Percentiles rank a stretch among this genome's conserved stretches.
Evolutionary conservation across 306 rosid genomes (phyloP).

Genomic region (Ammopiptanthus mongolicus): DNA sequence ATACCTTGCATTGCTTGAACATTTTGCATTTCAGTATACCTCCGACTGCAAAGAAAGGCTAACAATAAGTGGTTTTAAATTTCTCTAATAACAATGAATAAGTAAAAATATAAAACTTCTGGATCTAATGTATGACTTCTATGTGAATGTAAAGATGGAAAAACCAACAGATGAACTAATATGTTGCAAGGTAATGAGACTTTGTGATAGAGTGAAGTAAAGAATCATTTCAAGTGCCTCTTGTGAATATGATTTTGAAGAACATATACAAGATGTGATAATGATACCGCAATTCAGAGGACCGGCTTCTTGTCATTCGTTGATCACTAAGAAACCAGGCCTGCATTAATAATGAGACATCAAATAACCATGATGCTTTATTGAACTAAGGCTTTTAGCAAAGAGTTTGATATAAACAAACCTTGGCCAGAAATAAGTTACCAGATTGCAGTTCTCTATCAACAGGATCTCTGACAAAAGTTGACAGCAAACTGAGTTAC

Average conservation of each 20-base stretch:
- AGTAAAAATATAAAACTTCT: neutral
- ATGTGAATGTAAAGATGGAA: neutral
- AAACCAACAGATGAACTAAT: neutral
- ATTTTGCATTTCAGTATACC: constrained; percentile 73
- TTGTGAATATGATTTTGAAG: constrained; percentile 20
- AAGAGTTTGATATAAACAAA: constrained; percentile 23
- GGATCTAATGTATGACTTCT: neutral
- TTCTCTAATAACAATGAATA: neutral
- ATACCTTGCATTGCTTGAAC: constrained; percentile 47
- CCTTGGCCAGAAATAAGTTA: constrained; percentile 81
- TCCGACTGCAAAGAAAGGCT: constrained; percentile 44
- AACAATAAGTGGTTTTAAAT: neutral
- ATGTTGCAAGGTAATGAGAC: constrained; percentile 6
- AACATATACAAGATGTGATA: neutral
- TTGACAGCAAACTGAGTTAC: constrained; percentile 17
- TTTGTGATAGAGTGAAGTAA: neutral
- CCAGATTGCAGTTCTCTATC: constrained; percentile 67
- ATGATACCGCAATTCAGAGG: constrained; percentile 84
- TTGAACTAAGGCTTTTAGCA: constrained; percentile 15
- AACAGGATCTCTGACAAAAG: constrained; percentile 58
- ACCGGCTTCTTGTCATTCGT: constrained; percentile 92
- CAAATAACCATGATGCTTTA: constrained; percentile 26
- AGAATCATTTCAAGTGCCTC: constrained; percentile 1
- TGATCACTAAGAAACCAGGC: constrained; percentile 96
- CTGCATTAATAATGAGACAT: constrained; percentile 41